Evolutionary conservation across 1,284 basidiomycete species (phyloP).

Genomic region (Bondarzewia mesenterica): DNA sequence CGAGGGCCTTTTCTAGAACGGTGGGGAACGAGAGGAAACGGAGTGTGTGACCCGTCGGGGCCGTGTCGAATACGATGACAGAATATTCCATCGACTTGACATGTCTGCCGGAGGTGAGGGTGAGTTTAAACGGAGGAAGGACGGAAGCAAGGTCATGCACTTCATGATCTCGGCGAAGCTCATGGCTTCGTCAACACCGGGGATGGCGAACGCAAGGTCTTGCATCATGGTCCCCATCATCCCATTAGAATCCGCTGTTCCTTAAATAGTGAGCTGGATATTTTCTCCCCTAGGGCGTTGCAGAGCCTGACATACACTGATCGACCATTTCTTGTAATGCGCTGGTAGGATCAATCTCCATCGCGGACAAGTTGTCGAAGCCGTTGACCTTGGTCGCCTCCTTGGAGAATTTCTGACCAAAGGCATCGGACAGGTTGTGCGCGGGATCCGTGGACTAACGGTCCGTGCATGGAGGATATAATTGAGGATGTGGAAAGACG

Average conservation of each 20-base stretch:
- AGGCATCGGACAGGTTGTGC: conserved; percentile 98
- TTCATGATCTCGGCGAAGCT: conserved; percentile 99
- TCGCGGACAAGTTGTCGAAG: conserved; percentile 93
- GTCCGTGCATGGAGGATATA: neutral
- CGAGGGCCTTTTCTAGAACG: conserved; percentile 95
- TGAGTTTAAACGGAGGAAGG: neutral
- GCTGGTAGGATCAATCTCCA: conserved; percentile 99
- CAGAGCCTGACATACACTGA: conserved; percentile 61
- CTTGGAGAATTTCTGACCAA: conserved; percentile 98
- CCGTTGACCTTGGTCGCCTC: conserved; percentile 99
- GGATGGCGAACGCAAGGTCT: conserved; percentile 97
- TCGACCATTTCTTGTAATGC: conserved; percentile 99
- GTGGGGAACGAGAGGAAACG: conserved; percentile 98
- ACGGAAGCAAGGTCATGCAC: conserved; percentile 36
- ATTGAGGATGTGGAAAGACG: neutral
- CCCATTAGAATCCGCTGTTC: conserved; percentile 78
- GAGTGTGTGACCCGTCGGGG: conserved; percentile 96
- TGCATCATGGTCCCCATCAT: conserved; percentile 99
- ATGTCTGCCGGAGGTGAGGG: conserved; percentile 47
- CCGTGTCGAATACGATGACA: conserved; percentile 98
- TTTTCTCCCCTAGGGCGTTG: neutral
- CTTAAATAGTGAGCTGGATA: neutral
- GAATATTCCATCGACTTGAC: conserved; percentile 99
- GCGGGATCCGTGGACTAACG: conserved; percentile 94
- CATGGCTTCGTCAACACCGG: conserved; percentile 99